phyloP scores from a whole-genome alignment of 2,329 filamentous ascomycete species.

The Claviceps sp. region DNA sequence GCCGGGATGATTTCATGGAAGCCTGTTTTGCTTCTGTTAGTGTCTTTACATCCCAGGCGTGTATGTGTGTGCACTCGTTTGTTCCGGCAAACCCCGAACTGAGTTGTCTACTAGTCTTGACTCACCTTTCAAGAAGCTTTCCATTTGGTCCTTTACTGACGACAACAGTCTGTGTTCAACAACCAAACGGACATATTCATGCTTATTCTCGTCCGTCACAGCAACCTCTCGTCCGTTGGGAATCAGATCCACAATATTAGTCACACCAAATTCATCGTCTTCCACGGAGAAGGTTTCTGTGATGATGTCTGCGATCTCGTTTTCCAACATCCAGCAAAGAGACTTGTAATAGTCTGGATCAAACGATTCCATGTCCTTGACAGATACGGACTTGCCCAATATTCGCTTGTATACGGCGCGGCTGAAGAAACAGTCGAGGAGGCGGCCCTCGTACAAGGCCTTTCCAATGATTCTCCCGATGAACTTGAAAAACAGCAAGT shows the following conservation, averaged over 20 bases:
- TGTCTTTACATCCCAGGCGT: no score
- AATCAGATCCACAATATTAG: slow-evolving; percentile 73
- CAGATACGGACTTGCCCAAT: slow-evolving; percentile 82
- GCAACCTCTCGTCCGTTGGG: slow-evolving; percentile 80
- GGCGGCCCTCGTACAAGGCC: slow-evolving; percentile 86
- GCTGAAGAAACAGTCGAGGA: slow-evolving; percentile 97
- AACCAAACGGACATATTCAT: slow-evolving; percentile 88
- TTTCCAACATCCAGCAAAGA: slow-evolving; percentile 94
- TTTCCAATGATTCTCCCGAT: slow-evolving; percentile 98
- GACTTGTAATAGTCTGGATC: slow-evolving; percentile 99
- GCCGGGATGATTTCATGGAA: slow-evolving; percentile 98
- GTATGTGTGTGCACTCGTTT: no score
- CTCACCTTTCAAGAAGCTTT: slow-evolving; percentile 75
- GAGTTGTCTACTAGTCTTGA: slow-evolving; percentile 3
- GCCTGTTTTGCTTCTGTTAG: slow-evolving; percentile 35
- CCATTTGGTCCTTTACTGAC: slow-evolving; percentile 88
- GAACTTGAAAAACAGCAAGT: slow-evolving; percentile 98
- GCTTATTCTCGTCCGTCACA: slow-evolving; percentile 96
- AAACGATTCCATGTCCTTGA: slow-evolving; percentile 99
- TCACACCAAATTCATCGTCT: slow-evolving; percentile 86
- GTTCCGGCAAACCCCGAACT: no score
- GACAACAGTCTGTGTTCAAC: slow-evolving; percentile 87
- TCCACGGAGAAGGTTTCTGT: slow-evolving; percentile 93
- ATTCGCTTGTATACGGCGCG: slow-evolving; percentile 97
- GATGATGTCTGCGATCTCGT: slow-evolving; percentile 96